phyloP scores from a whole-genome alignment of 2,329 filamentous ascomycete genomes.

The Xylaria sp. region DNA sequence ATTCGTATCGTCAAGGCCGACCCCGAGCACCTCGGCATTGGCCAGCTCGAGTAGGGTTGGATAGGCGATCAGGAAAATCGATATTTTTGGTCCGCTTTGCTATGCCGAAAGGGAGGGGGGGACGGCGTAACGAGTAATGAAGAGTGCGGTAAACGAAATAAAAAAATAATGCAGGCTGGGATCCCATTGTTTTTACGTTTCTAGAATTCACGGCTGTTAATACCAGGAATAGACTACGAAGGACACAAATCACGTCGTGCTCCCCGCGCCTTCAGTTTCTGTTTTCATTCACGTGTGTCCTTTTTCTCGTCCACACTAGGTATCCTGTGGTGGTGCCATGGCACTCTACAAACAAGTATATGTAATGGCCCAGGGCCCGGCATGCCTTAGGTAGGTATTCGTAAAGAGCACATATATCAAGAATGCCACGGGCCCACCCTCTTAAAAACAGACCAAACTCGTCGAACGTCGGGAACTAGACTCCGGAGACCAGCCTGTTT shows the following conservation, averaged over 20 bases:
- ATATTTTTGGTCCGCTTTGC: neutral
- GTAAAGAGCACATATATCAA: too few relatives aligned
- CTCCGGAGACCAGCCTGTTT: too few relatives aligned
- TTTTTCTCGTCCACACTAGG: too few relatives aligned
- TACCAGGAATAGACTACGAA: constrained; percentile 16
- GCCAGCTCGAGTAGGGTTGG: constrained; percentile 45
- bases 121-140: constrained; percentile 20
- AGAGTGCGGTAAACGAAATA: neutral
- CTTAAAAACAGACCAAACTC: too few relatives aligned
- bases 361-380: too few relatives aligned
- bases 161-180: constrained; percentile 3
- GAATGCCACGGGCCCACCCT: too few relatives aligned
- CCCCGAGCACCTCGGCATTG: constrained; percentile 62
- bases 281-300: neutral
- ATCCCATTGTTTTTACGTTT: neutral
- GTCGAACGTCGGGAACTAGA: too few relatives aligned
- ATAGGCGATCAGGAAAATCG: neutral
- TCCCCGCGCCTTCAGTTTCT: too few relatives aligned
- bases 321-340: too few relatives aligned
- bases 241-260: neutral
- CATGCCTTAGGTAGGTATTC: too few relatives aligned
- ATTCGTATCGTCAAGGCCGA: constrained; percentile 68
- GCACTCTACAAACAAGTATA: too few relatives aligned
- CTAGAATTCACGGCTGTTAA: constrained; percentile 16
- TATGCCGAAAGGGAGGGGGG: neutral